Evolutionary conservation across 1,284 basidiomycete genomes (phyloP).

Genomic region (Cutaneotrichosporon sp.): DNA sequence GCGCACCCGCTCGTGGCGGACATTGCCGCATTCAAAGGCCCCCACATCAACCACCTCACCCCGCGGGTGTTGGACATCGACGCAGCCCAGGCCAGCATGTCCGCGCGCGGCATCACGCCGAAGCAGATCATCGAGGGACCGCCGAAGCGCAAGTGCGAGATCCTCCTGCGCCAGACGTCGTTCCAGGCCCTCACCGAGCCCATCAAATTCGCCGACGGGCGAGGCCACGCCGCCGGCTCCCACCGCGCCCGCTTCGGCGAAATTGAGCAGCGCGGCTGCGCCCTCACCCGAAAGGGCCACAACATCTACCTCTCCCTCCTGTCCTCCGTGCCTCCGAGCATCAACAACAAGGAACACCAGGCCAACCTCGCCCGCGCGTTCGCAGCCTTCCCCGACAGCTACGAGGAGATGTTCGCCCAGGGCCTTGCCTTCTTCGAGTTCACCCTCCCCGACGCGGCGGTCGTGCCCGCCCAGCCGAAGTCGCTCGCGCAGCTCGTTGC

Average conservation of each 20-base stretch:
- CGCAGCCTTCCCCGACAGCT: slow-evolving; percentile 34
- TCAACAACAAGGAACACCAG: slow-evolving; percentile 42
- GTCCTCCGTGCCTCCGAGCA: slow-evolving; percentile 23
- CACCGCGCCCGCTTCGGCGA: slow-evolving; percentile 52
- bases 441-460: slow-evolving; percentile 7
- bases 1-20: slow-evolving; percentile 49
- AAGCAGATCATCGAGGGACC: slow-evolving; percentile 50
- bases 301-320: slow-evolving; percentile 36
- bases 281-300: slow-evolving; percentile 47
- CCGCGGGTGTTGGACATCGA: slow-evolving; percentile 51
- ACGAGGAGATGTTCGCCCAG: slow-evolving; percentile 26
- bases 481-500: slow-evolving; percentile 26
- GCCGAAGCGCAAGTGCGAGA: slow-evolving; percentile 40
- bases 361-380: slow-evolving; percentile 28
- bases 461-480: background rate
- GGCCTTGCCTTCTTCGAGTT: slow-evolving; percentile 40
- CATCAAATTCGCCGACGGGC: slow-evolving; percentile 38
- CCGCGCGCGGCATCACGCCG: slow-evolving; percentile 45
- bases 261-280: slow-evolving; percentile 49
- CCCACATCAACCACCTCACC: slow-evolving; percentile 52
- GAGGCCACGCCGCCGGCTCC: slow-evolving; percentile 19
- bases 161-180: slow-evolving; percentile 49
- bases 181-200: slow-evolving; percentile 49
- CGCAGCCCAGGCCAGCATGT: slow-evolving; percentile 47
- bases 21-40: slow-evolving; percentile 48